phyloP scores from a whole-genome alignment of 83 land plant species.

The Diphasiastrum complanatum region DNA sequence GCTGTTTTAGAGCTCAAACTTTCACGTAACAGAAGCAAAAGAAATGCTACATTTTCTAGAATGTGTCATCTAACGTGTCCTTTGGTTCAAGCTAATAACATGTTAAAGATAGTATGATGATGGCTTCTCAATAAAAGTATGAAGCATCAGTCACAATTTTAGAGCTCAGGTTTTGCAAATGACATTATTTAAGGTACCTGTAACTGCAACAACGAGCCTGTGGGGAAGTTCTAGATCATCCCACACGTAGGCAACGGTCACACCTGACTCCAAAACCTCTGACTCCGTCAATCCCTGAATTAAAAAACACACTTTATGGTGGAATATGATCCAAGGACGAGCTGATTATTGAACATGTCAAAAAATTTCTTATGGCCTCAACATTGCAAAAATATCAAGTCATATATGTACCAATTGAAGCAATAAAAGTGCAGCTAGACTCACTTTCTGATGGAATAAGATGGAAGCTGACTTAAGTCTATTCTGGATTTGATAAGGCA shows the following conservation, averaged over 20 bases:
- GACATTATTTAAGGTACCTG: slow-evolving; percentile 35
- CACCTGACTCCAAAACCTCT: slow-evolving; percentile 49
- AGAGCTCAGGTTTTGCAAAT: background rate
- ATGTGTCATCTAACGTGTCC: too few species aligned
- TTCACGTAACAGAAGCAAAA: too few species aligned
- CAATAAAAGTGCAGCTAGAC: background rate
- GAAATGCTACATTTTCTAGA: too few species aligned
- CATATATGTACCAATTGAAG: background rate
- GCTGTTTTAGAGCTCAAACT: too few species aligned
- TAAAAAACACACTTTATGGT: background rate
- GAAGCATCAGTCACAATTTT: too few species aligned
- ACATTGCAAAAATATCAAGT: background rate
- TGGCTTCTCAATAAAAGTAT: too few species aligned
- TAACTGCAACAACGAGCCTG: slow-evolving; percentile 56
- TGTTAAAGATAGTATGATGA: too few species aligned
- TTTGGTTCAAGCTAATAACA: too few species aligned
- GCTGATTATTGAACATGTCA: background rate
- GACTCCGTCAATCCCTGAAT: slow-evolving; percentile 48
- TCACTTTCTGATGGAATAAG: slow-evolving; percentile 75
- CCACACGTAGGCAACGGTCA: slow-evolving; percentile 69
- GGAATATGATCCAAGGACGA: background rate
- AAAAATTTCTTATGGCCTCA: background rate
- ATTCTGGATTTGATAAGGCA: slow-evolving; percentile 88
- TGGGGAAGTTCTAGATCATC: slow-evolving; percentile 70
- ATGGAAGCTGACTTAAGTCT: slow-evolving; percentile 41